Evolutionary conservation across 2,329 filamentous ascomycete species (phyloP).

Genomic region (Aureobasidium sp.): DNA sequence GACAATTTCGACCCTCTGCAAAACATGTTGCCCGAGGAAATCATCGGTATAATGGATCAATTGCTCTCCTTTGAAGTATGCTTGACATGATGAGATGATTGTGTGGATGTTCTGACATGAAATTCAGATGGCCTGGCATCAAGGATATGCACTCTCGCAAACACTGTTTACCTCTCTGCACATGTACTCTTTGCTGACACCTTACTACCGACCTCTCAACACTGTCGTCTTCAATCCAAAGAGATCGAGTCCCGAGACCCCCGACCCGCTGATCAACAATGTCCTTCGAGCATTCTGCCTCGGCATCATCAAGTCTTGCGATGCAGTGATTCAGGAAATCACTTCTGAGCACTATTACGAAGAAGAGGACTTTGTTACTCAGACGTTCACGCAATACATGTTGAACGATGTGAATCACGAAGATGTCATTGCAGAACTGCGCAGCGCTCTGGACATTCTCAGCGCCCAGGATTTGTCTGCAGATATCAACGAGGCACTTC

Average conservation of each 20-base stretch:
- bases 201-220: slow-evolving; percentile 22
- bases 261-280: slow-evolving; percentile 45
- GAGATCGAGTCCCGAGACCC: neutral
- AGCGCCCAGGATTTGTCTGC: slow-evolving; percentile 11
- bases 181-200: slow-evolving; percentile 65
- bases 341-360: slow-evolving; percentile 86
- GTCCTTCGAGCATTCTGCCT: slow-evolving; percentile 81
- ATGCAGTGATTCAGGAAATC: slow-evolving; percentile 69
- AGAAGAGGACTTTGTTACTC: slow-evolving; percentile 95
- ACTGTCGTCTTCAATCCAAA: slow-evolving; percentile 19
- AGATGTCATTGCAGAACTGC: slow-evolving; percentile 50
- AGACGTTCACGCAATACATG: slow-evolving; percentile 76
- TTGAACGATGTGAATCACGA: slow-evolving; percentile 56
- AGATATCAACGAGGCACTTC: slow-evolving; percentile 22
- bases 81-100: neutral
- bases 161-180: slow-evolving; percentile 91
- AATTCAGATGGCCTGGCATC: slow-evolving; percentile 86
- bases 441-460: slow-evolving; percentile 50
- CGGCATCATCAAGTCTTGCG: slow-evolving; percentile 74
- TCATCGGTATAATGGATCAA: slow-evolving; percentile 91
- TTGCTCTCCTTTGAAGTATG: slow-evolving; percentile 77
- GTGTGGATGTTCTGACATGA: neutral
- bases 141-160: slow-evolving; percentile 91
- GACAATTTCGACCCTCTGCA: slow-evolving; percentile 60
- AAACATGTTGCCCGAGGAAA: slow-evolving; percentile 65